Base-by-base conservation (phyloP, 345 rosid genomes). In the Psidium guajava region DNA sequence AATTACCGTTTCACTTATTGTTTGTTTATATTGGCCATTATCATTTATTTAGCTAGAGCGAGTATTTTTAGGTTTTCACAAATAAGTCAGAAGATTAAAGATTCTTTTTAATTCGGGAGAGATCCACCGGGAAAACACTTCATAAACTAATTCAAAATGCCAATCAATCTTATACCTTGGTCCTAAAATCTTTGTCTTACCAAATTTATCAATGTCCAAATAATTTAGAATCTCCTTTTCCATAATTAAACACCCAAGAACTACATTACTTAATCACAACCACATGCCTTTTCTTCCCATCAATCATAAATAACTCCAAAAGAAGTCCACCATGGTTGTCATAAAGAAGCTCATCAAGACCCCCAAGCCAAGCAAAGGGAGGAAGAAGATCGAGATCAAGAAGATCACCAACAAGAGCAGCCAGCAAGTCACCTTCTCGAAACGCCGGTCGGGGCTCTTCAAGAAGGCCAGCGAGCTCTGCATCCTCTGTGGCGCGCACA, bases 301-400 rank as follows among this genome's bases (percentile, higher is more conserved):
- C 73, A 5, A 15, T 61, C 74, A 27, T 69, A 32, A 69, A 69
- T 69, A 69, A 69, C 77, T 64, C 75, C 47, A 18, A 25, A 27
- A 53, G 10, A 18, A 53, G 5, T 11, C 8, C 27, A 40, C 82
- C 32, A 77, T 85, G 82, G 75, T 84, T 20, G 51, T 54, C 25
- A 13, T 58, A 40, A 81, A 80, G 86, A 84, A 80, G 54, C 47
- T 52, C 55, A 27, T 44, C 59, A 81, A 51, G 55, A 36, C 83
- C 2, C 53, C 83, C 28, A 85, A 85, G 22, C 83, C 86, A 13
- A 85, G 86, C 83, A 75, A 75, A 57, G 86, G 86, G n/a, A 52
- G 86, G 84, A 86, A 86, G 87, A 82, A 86, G 82, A 85, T 85
- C 49, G 84, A 85, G 87, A 82, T 82, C 84, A 86, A 86, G 87